Conservation (phyloP, 2,329 filamentous ascomycete species). For the Aureobasidium sp. region DNA sequence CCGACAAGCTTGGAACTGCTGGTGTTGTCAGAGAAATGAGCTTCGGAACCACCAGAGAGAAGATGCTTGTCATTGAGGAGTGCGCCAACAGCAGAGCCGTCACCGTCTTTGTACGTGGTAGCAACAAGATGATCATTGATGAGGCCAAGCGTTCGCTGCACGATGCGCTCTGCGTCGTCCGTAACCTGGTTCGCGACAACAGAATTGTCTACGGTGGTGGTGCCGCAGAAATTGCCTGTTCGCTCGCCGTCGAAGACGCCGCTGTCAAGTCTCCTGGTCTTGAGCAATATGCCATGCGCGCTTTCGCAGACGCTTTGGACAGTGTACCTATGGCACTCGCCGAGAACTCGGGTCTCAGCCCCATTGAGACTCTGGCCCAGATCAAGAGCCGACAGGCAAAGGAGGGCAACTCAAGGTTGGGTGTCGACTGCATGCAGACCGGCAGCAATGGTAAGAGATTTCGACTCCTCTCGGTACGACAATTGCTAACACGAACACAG, state of each 20-base stretch:
- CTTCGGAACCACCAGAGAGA: constrained; percentile 95
- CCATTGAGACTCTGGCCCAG: constrained; percentile 88
- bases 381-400: constrained; percentile 97
- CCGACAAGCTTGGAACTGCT: constrained; percentile 83
- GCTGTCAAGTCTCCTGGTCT: constrained; percentile 83
- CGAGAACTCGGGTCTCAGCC: constrained; percentile 93
- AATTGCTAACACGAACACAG: constrained; percentile 28
- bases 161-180: constrained; percentile 93
- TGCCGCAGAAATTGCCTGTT: constrained; percentile 95
- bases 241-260: constrained; percentile 88
- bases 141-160: constrained; percentile 97
- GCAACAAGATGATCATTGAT: constrained; percentile 99
- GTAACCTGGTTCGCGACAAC: constrained; percentile 93
- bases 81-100: constrained; percentile 96
- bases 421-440: constrained; percentile 95
- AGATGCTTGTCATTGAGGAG: constrained; percentile 99
- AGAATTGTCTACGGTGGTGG: constrained; percentile 96
- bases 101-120: constrained; percentile 90
- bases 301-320: constrained; percentile 92
- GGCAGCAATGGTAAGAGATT: constrained; percentile 65
- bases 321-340: constrained; percentile 90
- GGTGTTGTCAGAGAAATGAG: constrained; percentile 90
- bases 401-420: constrained; percentile 68
- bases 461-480: too few relatives aligned
- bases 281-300: constrained; percentile 98